phyloP scores from a whole-genome alignment of 805 yeast species.

The Kodamaea sagamina region DNA sequence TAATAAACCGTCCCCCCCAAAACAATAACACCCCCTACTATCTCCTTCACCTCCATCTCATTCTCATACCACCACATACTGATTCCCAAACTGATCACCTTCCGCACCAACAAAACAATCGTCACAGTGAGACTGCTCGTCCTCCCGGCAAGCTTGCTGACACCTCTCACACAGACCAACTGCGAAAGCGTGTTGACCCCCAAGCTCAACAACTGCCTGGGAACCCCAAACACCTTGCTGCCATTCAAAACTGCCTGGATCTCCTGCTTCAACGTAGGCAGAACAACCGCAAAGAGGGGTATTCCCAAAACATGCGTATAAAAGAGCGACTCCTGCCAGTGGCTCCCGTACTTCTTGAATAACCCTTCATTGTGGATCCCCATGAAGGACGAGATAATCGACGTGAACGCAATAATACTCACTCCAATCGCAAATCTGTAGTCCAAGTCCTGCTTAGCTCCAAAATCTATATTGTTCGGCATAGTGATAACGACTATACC shows the following conservation, averaged over 20 bases:
- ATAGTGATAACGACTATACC: constrained; percentile 53
- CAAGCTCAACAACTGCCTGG: constrained; percentile 18
- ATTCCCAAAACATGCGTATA: constrained; percentile 58
- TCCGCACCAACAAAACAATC: constrained; percentile 60
- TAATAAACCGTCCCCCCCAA: constrained; percentile 51
- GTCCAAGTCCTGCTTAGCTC: constrained; percentile 11
- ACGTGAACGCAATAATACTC: constrained; percentile 45
- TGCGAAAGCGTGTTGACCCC: constrained; percentile 24
- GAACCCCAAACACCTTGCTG: constrained; percentile 10
- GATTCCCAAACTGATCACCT: constrained; percentile 58
- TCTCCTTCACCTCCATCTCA: constrained; percentile 36
- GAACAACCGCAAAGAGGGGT: constrained; percentile 50
- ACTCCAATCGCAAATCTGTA: constrained; percentile 36
- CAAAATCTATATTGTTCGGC: constrained; percentile 9
- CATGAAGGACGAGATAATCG: constrained; percentile 55
- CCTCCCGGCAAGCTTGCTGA: constrained; percentile 57
- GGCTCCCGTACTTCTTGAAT: constrained; percentile 50
- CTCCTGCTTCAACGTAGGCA: constrained; percentile 22
- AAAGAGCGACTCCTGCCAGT: constrained; percentile 68
- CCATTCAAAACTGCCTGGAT: constrained; percentile 14
- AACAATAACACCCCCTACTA: constrained; percentile 53
- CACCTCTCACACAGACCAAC: constrained; percentile 63
- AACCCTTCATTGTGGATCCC: constrained; percentile 59
- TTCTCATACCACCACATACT: constrained; percentile 57
- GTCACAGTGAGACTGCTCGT: constrained; percentile 66